Evolutionary conservation across 768 basidiomycete species (phyloP), one percentile per base, ranked within the genome.

Genomic region (Mycena vulgaris): DNA sequence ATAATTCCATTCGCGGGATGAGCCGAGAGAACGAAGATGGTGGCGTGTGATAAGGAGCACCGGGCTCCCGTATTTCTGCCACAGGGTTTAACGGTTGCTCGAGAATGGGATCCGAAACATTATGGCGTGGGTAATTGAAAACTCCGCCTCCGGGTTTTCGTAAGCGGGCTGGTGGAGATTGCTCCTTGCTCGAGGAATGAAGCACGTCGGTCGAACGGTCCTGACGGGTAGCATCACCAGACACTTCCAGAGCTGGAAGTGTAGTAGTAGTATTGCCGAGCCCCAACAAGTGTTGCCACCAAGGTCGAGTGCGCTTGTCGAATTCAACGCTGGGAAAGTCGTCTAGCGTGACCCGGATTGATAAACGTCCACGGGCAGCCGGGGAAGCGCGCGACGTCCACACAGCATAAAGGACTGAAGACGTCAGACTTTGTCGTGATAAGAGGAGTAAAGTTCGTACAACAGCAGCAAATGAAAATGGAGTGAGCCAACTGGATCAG

Each of bases 381-480:
- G 87, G 83, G 5, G 86, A 86, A 23, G 82, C 80, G 21, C 84
- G 84, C 25, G 89, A 86, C 73, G 83, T 87, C 84, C 87, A 89
- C 37, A 87, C 86, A 3, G 89, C 88, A 75, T 84, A 88, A 13
- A 88, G 45, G 64, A 91, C 90, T 92, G 40, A 57, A 14, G 35
- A 11, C 37, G 59, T 69, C 69, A 71, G 71, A 59, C 30, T 59
- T 25, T 47, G 33, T 31, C 5, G 37, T 19, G 31, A 31, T 27
- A 25, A 16, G 53, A 45, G 51, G 51, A 40, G 7, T 9, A 27
- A 25, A 28, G n/a, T 14, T 83, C 90, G 70, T 72, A 91, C 91
- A 91, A 75, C 90, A 92, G 42, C 82, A 78, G 71, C 85, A 88
- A 28, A 91, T 85, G 74, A 91, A 90, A n/a, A 87, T 74, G 0